Conservation (phyloP, 441 rosid genomes). For the Bruguiera hainesii region DNA sequence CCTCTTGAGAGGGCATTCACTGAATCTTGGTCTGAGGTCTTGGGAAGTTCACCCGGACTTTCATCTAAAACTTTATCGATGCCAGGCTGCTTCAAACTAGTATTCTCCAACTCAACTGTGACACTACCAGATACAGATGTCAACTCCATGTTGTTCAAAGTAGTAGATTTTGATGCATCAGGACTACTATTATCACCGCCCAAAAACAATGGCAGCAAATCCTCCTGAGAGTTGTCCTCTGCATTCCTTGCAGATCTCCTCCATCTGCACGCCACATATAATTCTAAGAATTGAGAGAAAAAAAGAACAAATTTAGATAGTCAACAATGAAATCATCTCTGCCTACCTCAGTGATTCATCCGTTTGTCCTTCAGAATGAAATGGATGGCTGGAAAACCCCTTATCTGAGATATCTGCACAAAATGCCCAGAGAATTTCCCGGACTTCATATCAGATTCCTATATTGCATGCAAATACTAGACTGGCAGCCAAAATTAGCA, state of each 20-base stretch:
- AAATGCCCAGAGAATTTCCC: not conserved
- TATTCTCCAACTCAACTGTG: conserved; percentile 34
- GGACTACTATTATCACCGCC: conserved; percentile 80
- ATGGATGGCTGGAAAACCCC: conserved; percentile 69
- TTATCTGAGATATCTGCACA: conserved; percentile 41
- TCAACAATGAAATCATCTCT: conserved; percentile 8
- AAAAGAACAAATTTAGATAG: not conserved
- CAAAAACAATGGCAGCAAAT: conserved; percentile 74
- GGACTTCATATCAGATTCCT: conserved; percentile 9
- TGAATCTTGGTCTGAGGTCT: conserved; percentile 46
- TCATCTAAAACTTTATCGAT: conserved; percentile 36
- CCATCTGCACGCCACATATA: conserved; percentile 36
- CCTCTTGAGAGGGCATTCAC: conserved; percentile 49
- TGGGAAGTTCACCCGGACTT: conserved; percentile 40
- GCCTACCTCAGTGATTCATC: conserved; percentile 55
- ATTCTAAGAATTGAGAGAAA: conserved; percentile 22
- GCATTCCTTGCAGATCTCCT: conserved; percentile 41
- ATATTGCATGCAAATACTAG: not conserved
- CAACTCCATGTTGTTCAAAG: conserved; percentile 36
- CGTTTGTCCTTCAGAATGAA: conserved; percentile 41
- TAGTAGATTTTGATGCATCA: conserved; percentile 41
- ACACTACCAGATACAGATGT: conserved; percentile 39
- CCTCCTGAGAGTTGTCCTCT: conserved; percentile 69
- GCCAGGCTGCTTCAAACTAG: conserved; percentile 36
- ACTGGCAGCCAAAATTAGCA: too few species aligned